Evolutionary conservation across 192 early-diverging fungal species (phyloP).

Genomic region (Entophlyctis luteolus): DNA sequence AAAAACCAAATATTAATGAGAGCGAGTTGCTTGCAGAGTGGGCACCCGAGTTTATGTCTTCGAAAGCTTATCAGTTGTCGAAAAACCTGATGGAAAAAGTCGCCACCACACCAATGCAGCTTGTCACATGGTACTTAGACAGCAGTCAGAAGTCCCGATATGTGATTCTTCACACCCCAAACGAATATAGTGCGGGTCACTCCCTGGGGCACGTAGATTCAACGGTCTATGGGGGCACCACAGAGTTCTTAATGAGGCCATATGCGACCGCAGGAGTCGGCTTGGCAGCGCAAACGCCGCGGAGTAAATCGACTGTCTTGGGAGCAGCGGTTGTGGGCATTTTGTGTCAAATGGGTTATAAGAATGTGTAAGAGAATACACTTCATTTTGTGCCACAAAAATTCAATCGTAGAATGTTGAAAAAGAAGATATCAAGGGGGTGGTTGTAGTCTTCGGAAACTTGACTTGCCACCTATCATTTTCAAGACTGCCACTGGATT

Average conservation of each 20-base stretch:
- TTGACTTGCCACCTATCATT: no score
- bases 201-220: slow-evolving; percentile 37
- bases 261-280: slow-evolving; percentile 28
- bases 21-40: background rate
- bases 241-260: slow-evolving; percentile 37
- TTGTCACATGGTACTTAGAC: slow-evolving; percentile 30
- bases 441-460: no score
- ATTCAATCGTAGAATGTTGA: no score
- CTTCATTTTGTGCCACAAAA: no score
- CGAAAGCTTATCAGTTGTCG: slow-evolving; percentile 9
- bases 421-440: no score
- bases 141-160: background rate
- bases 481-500: no score
- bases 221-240: slow-evolving; percentile 17
- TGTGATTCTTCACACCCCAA: slow-evolving; percentile 35
- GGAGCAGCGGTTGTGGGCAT: slow-evolving; percentile 34
- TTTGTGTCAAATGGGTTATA: slow-evolving; percentile 40
- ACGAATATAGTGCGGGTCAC: slow-evolving; percentile 20
- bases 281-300: slow-evolving; percentile 27
- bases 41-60: slow-evolving; percentile 6
- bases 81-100: background rate
- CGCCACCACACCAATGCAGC: slow-evolving; percentile 27
- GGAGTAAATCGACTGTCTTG: slow-evolving; percentile 10
- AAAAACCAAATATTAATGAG: background rate
- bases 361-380: slow-evolving; percentile 22